phyloP scores from a whole-genome alignment of 2,329 filamentous ascomycete species.

The Aureobasidium sp. region DNA sequence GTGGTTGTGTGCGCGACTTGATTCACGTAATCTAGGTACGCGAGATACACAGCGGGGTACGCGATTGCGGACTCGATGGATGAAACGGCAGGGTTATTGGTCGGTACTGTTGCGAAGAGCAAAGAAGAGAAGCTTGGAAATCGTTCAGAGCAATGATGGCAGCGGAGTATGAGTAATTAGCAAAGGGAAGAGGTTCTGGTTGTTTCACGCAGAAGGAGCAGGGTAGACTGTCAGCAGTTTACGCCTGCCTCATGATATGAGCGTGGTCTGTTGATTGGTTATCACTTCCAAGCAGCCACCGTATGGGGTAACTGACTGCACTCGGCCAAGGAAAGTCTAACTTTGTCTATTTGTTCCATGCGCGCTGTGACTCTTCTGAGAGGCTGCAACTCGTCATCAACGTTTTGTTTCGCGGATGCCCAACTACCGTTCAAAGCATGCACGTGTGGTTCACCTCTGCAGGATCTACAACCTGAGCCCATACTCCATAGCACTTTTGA shows the following conservation, averaged over 20 bases:
- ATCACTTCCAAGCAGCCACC: constrained; percentile 3
- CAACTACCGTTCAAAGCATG: not conserved
- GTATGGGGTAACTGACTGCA: not conserved
- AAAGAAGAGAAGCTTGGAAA: not conserved
- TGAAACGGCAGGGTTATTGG: constrained; percentile 1
- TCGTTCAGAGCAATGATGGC: not conserved
- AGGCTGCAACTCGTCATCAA: constrained; percentile 8
- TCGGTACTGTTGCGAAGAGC: not conserved
- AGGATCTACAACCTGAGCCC: not conserved
- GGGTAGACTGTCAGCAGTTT: not conserved
- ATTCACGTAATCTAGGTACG: constrained; percentile 14
- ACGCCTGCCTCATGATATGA: constrained; percentile 5
- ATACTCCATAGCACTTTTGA: not conserved
- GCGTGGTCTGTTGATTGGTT: constrained; percentile 11
- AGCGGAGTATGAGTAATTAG: constrained; percentile 1
- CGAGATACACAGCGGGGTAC: constrained; percentile 10
- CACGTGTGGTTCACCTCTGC: not conserved
- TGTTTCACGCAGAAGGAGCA: constrained; percentile 4
- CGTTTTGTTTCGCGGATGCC: not conserved
- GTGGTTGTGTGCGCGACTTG: constrained; percentile 13
- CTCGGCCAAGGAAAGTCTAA: constrained; percentile 5
- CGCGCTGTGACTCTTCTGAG: not conserved
- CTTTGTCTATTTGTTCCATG: not conserved
- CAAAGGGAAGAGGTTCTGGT: not conserved
- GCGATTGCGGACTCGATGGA: constrained; percentile 13